These are phyloP conservation scores for Scheffersomyces illinoinensis DNA, from an alignment of 1,139 yeast species.

Conservation along the genomic window DNA sequence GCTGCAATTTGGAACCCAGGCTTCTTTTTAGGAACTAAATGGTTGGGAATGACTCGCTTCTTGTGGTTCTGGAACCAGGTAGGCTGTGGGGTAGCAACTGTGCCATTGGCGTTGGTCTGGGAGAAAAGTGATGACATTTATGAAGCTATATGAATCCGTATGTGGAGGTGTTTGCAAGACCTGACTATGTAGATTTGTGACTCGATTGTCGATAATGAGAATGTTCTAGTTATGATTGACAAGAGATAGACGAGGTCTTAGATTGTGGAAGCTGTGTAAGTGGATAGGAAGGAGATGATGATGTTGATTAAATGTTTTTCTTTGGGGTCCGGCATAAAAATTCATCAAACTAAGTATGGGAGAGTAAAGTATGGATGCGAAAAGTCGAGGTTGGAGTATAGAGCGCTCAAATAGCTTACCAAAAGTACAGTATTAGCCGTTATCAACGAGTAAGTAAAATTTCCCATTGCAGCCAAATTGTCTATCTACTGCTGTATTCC, in stretches of 20 bases:
- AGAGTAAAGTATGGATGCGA: not conserved
- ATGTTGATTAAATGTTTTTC: not conserved
- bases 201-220: not conserved
- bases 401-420: not conserved
- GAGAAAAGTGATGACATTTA: constrained; percentile 7
- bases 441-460: no score
- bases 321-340: not conserved
- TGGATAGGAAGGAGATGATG: not conserved
- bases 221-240: not conserved
- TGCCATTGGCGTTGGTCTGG: constrained; percentile 5
- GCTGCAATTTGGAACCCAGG: constrained; percentile 41
- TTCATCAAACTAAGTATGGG: not conserved
- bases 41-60: constrained; percentile 61
- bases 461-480: no score
- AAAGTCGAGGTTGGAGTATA: not conserved
- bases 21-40: constrained; percentile 45
- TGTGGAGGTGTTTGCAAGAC: not conserved
- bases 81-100: constrained; percentile 24
- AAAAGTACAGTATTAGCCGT: not conserved
- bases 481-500: not conserved
- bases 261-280: not conserved
- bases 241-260: not conserved
- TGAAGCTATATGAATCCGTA: not conserved
- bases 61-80: constrained; percentile 57
- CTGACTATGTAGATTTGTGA: not conserved